Base-by-base conservation (phyloP, 345 rosid species). In the Nephelium lappaceum region DNA sequence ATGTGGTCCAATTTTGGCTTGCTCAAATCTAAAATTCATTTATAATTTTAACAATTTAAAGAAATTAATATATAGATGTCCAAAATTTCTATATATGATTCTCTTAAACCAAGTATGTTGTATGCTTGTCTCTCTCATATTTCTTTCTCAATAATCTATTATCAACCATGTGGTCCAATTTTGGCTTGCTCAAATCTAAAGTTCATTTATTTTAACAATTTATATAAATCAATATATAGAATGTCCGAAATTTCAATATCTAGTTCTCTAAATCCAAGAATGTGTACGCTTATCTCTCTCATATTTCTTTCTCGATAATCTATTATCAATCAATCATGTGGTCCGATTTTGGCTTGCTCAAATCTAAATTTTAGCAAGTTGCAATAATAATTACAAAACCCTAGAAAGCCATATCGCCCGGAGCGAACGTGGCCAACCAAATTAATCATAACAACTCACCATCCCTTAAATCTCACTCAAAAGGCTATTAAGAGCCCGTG, bases 381-480 rank as follows among this genome's bases (percentile, higher is more conserved):
- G 58, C 58, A 23, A 41, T 60, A 21, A 60, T 41, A 41, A 60
- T 73, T 73, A 42, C 39, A 2, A 73, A 73, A 24, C 8, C 15
- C 31, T 16, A 39, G 19, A 53, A 15, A 62, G 25, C 0, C 16
- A 38, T 23, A 41, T 23, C 8, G 19, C 53, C 21, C 6, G 55
- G 55, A 49, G 3, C 11, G 31, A 24, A 14, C 23, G 45, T 4
- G 38, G 18, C 38, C 5, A 73, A 41, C 36, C 36, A 1, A 39
- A 60, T 72, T 57, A 21, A 72, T 58, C 19, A 70, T 70, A 19
- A 66, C 21, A 2, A 5, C 58, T 15, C 67, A 14, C 38, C 67
- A 58, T 73, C 53, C 55, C 55, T 73, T 41, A 41, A 60, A 8
- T 73, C 19, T 23, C 55, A 73, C 76, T 71, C 64, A 71, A 71